phyloP scores from a whole-genome alignment of 306 rosid genomes.

The Begonia loranthoides region DNA sequence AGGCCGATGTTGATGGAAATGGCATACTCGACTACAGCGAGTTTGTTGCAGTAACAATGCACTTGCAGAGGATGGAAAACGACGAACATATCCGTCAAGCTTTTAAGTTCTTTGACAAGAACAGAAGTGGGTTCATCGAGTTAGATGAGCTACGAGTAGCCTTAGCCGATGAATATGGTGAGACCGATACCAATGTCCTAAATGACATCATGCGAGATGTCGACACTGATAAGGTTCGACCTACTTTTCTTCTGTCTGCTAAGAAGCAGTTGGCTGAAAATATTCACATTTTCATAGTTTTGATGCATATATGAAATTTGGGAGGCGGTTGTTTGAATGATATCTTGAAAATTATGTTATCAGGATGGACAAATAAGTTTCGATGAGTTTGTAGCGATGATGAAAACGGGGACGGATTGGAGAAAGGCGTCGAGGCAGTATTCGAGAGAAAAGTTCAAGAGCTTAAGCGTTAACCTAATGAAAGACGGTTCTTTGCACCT shows the following conservation, averaged over 20 bases:
- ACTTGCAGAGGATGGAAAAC: slow-evolving; percentile 93
- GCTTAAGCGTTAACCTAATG: slow-evolving; percentile 89
- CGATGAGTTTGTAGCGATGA: slow-evolving; percentile 92
- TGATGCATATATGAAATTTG: no score
- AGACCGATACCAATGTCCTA: slow-evolving; percentile 52
- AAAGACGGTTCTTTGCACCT: slow-evolving; percentile 97
- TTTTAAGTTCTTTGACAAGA: slow-evolving; percentile 73
- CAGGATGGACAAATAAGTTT: slow-evolving; percentile 88
- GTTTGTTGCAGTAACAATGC: slow-evolving; percentile 96
- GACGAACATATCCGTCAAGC: slow-evolving; percentile 90
- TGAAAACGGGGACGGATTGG: slow-evolving; percentile 99
- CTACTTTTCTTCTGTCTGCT: not conserved
- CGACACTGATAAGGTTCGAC: slow-evolving; percentile 87
- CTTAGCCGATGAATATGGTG: slow-evolving; percentile 68
- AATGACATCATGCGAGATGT: slow-evolving; percentile 93
- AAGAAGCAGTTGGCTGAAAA: no score
- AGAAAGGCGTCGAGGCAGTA: slow-evolving; percentile 98
- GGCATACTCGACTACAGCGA: slow-evolving; percentile 96
- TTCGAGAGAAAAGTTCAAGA: slow-evolving; percentile 96
- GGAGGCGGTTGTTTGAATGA: no score
- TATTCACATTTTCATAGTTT: no score
- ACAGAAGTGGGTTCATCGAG: slow-evolving; percentile 85
- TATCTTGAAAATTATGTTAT: not conserved
- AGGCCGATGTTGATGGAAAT: slow-evolving; percentile 99
- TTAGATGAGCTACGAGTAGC: slow-evolving; percentile 63